phyloP scores from a whole-genome alignment of 1,139 yeast genomes.

The Blastobotrys capitulatus region DNA sequence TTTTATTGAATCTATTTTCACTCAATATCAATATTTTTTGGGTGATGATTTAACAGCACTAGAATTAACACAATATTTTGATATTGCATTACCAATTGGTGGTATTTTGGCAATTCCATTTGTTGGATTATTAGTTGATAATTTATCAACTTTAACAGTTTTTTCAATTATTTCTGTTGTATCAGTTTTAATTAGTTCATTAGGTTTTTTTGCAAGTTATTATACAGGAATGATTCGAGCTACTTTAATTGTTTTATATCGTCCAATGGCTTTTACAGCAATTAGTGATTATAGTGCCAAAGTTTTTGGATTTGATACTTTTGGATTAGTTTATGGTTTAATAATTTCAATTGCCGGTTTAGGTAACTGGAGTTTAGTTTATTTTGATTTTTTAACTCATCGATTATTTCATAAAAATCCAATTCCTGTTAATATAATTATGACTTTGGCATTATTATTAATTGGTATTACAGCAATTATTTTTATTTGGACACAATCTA shows the following conservation, averaged over 20 bases:
- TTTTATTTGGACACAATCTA: conserved; percentile 52
- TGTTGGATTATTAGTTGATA: conserved; percentile 77
- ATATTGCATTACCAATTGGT: conserved; percentile 79
- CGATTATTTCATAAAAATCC: conserved; percentile 66
- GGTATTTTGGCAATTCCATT: conserved; percentile 82
- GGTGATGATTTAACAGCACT: conserved; percentile 50
- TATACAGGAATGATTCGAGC: conserved; percentile 57
- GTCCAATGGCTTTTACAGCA: conserved; percentile 91
- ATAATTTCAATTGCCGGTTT: conserved; percentile 76
- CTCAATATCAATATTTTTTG: conserved; percentile 70
- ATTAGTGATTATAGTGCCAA: conserved; percentile 88
- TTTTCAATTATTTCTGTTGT: conserved; percentile 47
- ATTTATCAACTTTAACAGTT: conserved; percentile 56
- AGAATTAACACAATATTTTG: conserved; percentile 66
- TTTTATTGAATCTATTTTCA: conserved; percentile 79
- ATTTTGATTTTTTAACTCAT: conserved; percentile 60
- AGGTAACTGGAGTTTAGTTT: conserved; percentile 65
- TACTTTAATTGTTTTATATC: conserved; percentile 64
- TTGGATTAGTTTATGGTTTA: conserved; percentile 89
- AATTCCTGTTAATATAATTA: conserved; percentile 57
- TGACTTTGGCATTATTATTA: conserved; percentile 49
- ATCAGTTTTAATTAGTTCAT: conserved; percentile 59
- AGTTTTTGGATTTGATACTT: conserved; percentile 87
- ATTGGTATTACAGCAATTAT: conserved; percentile 49
- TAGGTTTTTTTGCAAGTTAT: conserved; percentile 53